These are phyloP conservation scores for Teratosphaeria pseudoeucalypti DNA, from an alignment of 2,329 filamentous ascomycete genomes.

Conservation along the genomic window DNA sequence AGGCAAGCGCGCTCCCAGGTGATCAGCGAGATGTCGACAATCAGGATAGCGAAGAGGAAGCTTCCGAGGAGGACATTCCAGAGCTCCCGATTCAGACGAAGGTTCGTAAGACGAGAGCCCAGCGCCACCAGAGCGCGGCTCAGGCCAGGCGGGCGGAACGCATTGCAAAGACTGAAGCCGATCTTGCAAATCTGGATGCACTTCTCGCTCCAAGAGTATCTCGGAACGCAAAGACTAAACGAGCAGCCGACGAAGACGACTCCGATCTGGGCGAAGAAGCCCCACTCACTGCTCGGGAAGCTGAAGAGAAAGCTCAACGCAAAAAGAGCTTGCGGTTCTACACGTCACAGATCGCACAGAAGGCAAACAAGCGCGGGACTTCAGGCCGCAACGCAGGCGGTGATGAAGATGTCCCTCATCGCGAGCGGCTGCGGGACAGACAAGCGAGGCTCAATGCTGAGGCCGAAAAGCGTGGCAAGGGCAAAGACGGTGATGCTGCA, in stretches of 20 bases:
- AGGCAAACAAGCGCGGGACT: constrained; percentile 71
- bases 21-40: neutral
- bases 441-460: constrained; percentile 80
- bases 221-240: constrained; percentile 9
- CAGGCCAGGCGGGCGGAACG: constrained; percentile 46
- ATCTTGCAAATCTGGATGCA: constrained; percentile 60
- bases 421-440: constrained; percentile 77
- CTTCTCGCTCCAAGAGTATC: constrained; percentile 38
- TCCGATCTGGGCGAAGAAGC: constrained; percentile 94
- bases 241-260: constrained; percentile 41
- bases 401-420: constrained; percentile 74
- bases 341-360: constrained; percentile 93
- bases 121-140: constrained; percentile 42
- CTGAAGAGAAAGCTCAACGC: constrained; percentile 75
- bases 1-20: constrained; percentile 24
- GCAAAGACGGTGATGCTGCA: constrained; percentile 46
- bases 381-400: constrained; percentile 66
- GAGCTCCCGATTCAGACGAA: constrained; percentile 16
- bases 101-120: constrained; percentile 35
- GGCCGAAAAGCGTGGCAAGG: constrained; percentile 69
- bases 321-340: constrained; percentile 96
- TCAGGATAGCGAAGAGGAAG: neutral
- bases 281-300: constrained; percentile 62
- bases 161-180: constrained; percentile 52
- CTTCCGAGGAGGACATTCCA: neutral